These are phyloP conservation scores for Allium sativum DNA, from an alignment of 106 monocot genomes.

Conservation along the genomic window DNA sequence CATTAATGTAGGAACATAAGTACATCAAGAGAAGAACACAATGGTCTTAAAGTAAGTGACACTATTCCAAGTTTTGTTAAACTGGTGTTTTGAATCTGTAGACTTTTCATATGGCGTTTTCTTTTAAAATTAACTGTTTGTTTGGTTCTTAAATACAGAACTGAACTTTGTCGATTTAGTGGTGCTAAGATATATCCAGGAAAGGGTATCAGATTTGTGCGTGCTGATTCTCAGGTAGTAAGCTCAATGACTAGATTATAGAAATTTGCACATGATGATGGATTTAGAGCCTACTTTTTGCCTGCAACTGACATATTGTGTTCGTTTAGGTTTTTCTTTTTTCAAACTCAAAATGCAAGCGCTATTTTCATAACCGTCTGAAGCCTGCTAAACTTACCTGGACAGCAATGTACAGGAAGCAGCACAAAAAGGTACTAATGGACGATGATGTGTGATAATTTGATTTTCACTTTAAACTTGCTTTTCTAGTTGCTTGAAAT, in stretches of 20 bases:
- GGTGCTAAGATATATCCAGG: slow-evolving; percentile 66
- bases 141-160: slow-evolving; percentile 6
- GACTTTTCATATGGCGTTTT: no score
- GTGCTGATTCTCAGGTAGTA: slow-evolving; percentile 44
- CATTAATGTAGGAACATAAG: slow-evolving; percentile 1
- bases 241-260: background rate
- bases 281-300: background rate
- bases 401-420: slow-evolving; percentile 32
- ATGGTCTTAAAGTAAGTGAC: slow-evolving; percentile 41
- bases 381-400: slow-evolving; percentile 43
- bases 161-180: slow-evolving; percentile 49
- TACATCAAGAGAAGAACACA: slow-evolving; percentile 9
- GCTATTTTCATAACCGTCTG: slow-evolving; percentile 54
- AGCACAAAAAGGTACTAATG: slow-evolving; percentile 35
- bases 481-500: background rate
- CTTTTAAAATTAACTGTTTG: background rate
- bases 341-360: slow-evolving; percentile 56
- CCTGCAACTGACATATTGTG: background rate
- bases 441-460: background rate
- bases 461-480: no score
- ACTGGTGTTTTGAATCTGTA: background rate
- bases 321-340: slow-evolving; percentile 42
- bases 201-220: slow-evolving; percentile 57
- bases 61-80: no score
- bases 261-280: background rate